Conservation (phyloP, 2,329 filamentous ascomycete species). For the Fusarium sp. region DNA sequence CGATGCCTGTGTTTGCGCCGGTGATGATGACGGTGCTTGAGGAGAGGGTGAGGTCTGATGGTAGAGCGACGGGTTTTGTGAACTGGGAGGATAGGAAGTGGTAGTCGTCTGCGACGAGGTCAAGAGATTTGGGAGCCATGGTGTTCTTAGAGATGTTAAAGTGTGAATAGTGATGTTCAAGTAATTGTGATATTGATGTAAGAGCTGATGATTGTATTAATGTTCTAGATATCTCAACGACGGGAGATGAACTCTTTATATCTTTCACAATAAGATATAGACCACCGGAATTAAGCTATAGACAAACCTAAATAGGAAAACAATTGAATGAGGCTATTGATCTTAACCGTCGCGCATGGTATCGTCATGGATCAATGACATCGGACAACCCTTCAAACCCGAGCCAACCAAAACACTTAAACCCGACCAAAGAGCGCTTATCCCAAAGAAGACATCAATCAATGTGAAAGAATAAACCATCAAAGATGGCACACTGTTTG, state of each 20-base stretch:
- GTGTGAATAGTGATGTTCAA: not conserved
- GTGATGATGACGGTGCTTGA: conserved; percentile 60
- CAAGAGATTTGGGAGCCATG: conserved; percentile 45
- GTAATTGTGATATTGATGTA: not conserved
- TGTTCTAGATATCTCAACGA: not conserved
- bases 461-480: not conserved
- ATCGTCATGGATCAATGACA: not conserved
- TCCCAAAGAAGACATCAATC: not conserved
- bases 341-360: not conserved
- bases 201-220: not conserved
- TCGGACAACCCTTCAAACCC: not conserved
- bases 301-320: conserved; percentile 37
- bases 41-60: conserved; percentile 22
- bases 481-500: rapidly evolving
- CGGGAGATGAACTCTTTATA: conserved; percentile 8
- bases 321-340: conserved; percentile 7
- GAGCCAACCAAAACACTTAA: not conserved
- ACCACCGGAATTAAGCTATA: not conserved
- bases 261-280: not conserved
- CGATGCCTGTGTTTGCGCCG: conserved; percentile 62
- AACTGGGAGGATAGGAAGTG: conserved; percentile 48
- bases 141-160: not conserved
- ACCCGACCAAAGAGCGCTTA: not conserved
- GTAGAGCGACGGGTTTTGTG: conserved; percentile 38
- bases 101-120: conserved; percentile 24